Conservation (phyloP, 2,329 filamentous ascomycete species). For the Thyridium curvatum region DNA sequence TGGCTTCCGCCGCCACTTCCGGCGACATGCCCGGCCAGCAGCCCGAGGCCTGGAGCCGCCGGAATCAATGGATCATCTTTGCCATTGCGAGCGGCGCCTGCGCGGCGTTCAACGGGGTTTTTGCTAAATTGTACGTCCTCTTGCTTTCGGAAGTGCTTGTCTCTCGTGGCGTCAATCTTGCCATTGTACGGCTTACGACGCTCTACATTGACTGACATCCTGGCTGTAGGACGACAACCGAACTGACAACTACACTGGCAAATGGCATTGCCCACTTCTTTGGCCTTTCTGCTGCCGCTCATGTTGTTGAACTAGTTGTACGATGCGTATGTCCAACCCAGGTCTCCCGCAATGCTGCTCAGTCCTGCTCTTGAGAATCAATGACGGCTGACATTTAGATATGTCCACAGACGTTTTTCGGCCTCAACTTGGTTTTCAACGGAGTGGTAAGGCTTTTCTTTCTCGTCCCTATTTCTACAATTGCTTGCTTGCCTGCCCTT, state of each 20-base stretch:
- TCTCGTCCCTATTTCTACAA: too few species aligned
- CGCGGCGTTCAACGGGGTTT: conserved; percentile 75
- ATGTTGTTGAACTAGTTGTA: conserved; percentile 39
- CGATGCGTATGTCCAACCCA: conserved; percentile 38
- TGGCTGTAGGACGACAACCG: conserved; percentile 44
- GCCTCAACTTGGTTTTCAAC: conserved; percentile 68
- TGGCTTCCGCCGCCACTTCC: conserved; percentile 1
- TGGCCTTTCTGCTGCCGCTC: conserved; percentile 32
- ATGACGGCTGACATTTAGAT: conserved; percentile 1
- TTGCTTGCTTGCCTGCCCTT: neutral
- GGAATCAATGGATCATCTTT: conserved; percentile 57
- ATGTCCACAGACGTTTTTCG: conserved; percentile 62
- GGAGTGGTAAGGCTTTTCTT: conserved; percentile 46
- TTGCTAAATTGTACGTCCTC: conserved; percentile 67
- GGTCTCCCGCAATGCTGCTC: too few species aligned
- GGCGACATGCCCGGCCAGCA: too few species aligned
- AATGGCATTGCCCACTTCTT: conserved; percentile 35
- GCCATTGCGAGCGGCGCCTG: conserved; percentile 70
- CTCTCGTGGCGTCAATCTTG: too few species aligned
- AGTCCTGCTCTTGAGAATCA: neutral
- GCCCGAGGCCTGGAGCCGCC: conserved; percentile 14
- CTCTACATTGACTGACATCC: neutral
- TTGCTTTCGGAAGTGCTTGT: too few species aligned
- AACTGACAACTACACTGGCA: conserved; percentile 44
- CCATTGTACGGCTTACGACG: conserved; percentile 2